Conservation (phyloP, 768 basidiomycete genomes). For the Xerocomellus chrysenteron region DNA sequence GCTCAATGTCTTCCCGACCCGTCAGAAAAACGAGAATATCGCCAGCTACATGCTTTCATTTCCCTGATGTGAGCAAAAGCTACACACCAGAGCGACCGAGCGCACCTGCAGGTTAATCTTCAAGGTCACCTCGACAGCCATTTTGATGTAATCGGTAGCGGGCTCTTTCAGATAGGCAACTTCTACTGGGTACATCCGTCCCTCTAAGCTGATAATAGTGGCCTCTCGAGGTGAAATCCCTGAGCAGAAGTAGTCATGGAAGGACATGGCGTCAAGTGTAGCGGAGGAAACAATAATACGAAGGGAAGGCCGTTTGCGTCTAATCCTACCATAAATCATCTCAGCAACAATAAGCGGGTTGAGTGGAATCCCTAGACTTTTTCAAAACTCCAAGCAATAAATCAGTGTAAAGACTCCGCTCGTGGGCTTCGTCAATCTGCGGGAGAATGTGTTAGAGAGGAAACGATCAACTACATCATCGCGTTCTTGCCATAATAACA, state of each 20-base stretch:
- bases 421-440: conserved; percentile 97
- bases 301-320: conserved; percentile 85
- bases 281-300: conserved; percentile 94
- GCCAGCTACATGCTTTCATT: conserved; percentile 67
- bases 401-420: conserved; percentile 95
- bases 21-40: conserved; percentile 95
- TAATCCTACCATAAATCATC: conserved; percentile 56
- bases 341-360: conserved; percentile 4
- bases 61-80: not conserved
- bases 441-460: not conserved
- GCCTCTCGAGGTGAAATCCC: conserved; percentile 65
- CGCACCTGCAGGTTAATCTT: conserved; percentile 77
- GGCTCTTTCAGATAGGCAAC: conserved; percentile 84
- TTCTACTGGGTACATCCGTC: conserved; percentile 93
- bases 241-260: conserved; percentile 84
- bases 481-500: conserved; percentile 79
- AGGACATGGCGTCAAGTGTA: conserved; percentile 89
- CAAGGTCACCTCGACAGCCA: conserved; percentile 81
- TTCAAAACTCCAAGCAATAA: conserved; percentile 87
- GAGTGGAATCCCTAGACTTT: conserved; percentile 55
- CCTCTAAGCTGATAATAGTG: conserved; percentile 86
- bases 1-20: conserved; percentile 94
- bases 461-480: not conserved
- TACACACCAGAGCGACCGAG: not conserved
- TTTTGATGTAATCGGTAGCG: conserved; percentile 73